Conservation (phyloP, 2,329 filamentous ascomycete species). For the Exophiala sideris region DNA sequence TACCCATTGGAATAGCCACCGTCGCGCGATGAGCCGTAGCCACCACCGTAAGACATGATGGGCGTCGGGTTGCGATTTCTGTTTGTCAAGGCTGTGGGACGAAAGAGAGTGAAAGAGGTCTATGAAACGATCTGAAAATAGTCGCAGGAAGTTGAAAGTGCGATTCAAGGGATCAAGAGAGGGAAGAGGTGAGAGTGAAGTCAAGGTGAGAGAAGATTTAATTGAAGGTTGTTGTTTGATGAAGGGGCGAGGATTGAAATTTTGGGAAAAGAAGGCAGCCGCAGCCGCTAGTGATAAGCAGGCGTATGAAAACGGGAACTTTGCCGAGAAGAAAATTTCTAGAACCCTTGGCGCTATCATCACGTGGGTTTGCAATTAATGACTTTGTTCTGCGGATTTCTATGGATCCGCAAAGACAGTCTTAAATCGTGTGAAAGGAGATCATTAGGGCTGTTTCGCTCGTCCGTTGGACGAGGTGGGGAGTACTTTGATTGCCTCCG, state of each 20-base stretch:
- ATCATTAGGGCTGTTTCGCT: too few relatives aligned
- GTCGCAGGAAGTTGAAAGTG: slow-evolving; percentile 26
- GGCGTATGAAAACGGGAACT: not conserved
- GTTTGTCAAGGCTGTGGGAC: slow-evolving; percentile 8
- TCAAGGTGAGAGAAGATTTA: slow-evolving; percentile 6
- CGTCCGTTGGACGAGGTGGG: too few relatives aligned
- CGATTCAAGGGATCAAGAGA: slow-evolving; percentile 28
- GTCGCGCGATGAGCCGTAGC: slow-evolving; percentile 46
- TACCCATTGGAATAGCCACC: slow-evolving; percentile 34
- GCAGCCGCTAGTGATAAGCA: slow-evolving; percentile 6
- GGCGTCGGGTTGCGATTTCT: slow-evolving; percentile 25
- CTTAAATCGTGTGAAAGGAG: too few relatives aligned
- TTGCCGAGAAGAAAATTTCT: slow-evolving; percentile 7
- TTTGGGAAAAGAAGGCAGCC: slow-evolving; percentile 8
- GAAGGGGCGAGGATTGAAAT: slow-evolving; percentile 19
- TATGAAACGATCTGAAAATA: slow-evolving; percentile 23
- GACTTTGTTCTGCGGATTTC: not conserved
- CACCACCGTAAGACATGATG: slow-evolving; percentile 66
- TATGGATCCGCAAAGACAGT: too few relatives aligned
- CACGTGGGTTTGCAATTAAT: not conserved
- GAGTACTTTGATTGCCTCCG: too few relatives aligned
- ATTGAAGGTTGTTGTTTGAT: slow-evolving; percentile 7
- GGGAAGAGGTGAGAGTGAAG: slow-evolving; percentile 5
- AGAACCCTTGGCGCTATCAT: not conserved
- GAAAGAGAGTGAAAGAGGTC: slow-evolving; percentile 17